Base-by-base conservation (phyloP, 768 basidiomycete genomes). In the Rhodocollybia butyracea region DNA sequence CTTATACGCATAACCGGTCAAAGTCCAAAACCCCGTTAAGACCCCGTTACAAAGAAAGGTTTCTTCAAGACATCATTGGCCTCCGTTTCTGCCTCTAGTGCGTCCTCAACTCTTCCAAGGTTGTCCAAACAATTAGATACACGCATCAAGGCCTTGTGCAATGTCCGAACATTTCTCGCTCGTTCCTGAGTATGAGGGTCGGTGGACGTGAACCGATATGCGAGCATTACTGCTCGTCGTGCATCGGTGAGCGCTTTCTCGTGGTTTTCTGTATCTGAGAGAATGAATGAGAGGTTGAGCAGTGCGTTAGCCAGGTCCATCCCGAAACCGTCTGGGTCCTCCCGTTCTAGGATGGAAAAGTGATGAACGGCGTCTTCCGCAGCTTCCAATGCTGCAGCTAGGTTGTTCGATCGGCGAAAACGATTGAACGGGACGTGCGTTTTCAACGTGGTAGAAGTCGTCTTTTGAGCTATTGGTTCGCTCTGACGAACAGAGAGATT, bases 261-360 rank as follows among this genome's bases (percentile, higher is more conserved):
- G 24, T 52, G 19, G 26, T 31, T 51, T 10, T 30, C 56, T 26
- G 22, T 24, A 22, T 57, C 56, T 15, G 50, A 41, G 10, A 52
- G 56, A 52, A 57, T 52, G 40, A 52, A 57, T 2, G 56, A 57
- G 5, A 57, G 51, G 40, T 57, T 57, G 0, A 57, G 22, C 11
- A 47, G 21, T 22, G 56, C 56, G 30, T 57, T 57, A 11, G 50
- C 48, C 22, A 57, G 27, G n/a, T 57, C 53, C 53, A 54, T 54
- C 11, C 42, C 43, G 22, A 36, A 54, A 15, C 22, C 32, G 26
- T 54, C 53, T 10, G 53, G 42, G 21, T 54, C 43, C 8, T 46
- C 53, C 24, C 42, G 31, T 32, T 54, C 53, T 21, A 46, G 30
- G 15, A 54, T 27, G 4, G 29, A 22, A 38, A 54, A 54, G 22